Evolutionary conservation across 176 grass and related monocot species (phyloP).

Genomic region (Triticum monococcum): DNA sequence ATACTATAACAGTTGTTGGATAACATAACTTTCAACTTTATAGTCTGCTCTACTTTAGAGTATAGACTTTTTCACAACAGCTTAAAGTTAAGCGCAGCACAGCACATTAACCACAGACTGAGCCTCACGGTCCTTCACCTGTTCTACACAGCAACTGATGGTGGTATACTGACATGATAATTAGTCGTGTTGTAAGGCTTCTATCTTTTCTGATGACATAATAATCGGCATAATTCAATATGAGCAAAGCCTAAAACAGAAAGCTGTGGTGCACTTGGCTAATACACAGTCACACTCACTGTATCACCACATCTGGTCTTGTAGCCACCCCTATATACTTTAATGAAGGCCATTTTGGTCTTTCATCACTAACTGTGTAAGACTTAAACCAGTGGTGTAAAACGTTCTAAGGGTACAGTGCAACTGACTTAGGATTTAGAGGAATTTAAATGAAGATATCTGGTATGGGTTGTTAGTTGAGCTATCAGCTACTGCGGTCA

Average conservation of each 20-base stretch:
- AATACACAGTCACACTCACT: not conserved
- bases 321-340: not conserved
- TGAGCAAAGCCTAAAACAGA: conserved; percentile 6
- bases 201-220: not conserved
- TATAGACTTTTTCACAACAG: not conserved
- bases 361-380: not conserved
- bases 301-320: not conserved
- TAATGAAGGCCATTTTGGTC: not conserved
- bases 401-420: not conserved
- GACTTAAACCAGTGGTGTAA: conserved; percentile 1
- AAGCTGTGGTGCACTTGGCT: not conserved
- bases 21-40: conserved; percentile 6
- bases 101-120: not conserved
- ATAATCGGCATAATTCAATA: not conserved
- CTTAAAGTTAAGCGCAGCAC: not conserved
- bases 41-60: not conserved
- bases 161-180: not conserved
- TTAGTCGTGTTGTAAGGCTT: not conserved
- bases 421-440: not conserved
- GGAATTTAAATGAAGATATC: not conserved
- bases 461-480: not conserved
- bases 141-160: not conserved
- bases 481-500: too few species aligned
- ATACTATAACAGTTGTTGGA: not conserved
- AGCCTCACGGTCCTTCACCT: not conserved